Conservation (phyloP, 495 filamentous ascomycete species). For the Saxispiralis lemnorum region DNA sequence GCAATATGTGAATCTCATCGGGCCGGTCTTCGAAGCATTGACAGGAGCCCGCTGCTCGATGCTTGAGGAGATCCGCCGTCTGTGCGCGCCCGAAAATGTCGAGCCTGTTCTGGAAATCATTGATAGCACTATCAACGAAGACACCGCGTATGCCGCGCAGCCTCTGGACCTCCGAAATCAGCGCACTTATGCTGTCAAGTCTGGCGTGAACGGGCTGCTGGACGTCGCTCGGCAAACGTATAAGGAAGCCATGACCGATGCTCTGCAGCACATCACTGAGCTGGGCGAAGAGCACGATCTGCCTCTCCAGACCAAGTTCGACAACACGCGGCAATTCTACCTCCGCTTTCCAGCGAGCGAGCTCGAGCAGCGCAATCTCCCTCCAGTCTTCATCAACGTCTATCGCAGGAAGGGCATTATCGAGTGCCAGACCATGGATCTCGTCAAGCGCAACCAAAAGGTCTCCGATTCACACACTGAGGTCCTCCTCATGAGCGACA, state of each 20-base stretch:
- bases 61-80: conserved; percentile 45
- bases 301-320: conserved; percentile 50
- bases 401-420: conserved; percentile 52
- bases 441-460: conserved; percentile 45
- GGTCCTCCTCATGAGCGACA: conserved; percentile 60
- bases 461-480: conserved; percentile 55
- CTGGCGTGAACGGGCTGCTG: conserved; percentile 68
- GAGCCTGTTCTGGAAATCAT: conserved; percentile 46
- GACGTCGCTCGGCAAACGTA: conserved; percentile 76
- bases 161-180: conserved; percentile 84
- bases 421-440: conserved; percentile 70
- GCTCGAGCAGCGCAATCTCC: conserved; percentile 41
- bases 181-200: conserved; percentile 81
- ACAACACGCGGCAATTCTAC: conserved; percentile 61
- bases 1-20: conserved; percentile 51
- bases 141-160: conserved; percentile 57
- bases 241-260: conserved; percentile 66
- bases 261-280: conserved; percentile 47
- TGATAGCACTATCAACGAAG: conserved; percentile 55
- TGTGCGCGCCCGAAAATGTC: conserved; percentile 46
- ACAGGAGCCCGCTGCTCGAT: conserved; percentile 45
- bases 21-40: conserved; percentile 50
- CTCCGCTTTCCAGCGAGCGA: conserved; percentile 49
- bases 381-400: conserved; percentile 61
- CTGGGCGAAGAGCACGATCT: conserved; percentile 46